A percentile compares a stretch with the other conserved stretches of the same genome.
Conservation (phyloP, 208 protist species). For the Leptomonas pyrrhocoris region DNA sequence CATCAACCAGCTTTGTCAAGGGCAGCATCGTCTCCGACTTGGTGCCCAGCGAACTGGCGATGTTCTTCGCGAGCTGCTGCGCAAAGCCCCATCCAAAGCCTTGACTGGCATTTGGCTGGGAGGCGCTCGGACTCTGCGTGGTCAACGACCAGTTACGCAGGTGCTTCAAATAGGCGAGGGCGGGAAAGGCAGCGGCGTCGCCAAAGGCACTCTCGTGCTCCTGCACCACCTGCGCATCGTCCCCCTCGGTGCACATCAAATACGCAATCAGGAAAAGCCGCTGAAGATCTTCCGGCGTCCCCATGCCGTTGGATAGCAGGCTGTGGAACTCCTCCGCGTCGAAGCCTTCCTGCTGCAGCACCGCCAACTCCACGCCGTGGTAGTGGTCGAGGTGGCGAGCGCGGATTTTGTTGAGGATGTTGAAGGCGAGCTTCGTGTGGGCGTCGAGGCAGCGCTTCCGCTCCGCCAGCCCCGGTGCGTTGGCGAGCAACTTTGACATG, state of each 20-base stretch:
- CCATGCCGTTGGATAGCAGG: slow-evolving; percentile 47
- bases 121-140: slow-evolving; percentile 15
- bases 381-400: slow-evolving; percentile 76
- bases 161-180: slow-evolving; percentile 78
- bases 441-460: slow-evolving; percentile 84
- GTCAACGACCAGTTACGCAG: slow-evolving; percentile 73
- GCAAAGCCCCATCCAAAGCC: slow-evolving; percentile 86
- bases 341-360: slow-evolving; percentile 69
- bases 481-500: slow-evolving; percentile 81
- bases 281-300: slow-evolving; percentile 72
- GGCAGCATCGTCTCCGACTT: slow-evolving; percentile 74
- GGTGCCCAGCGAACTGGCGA: slow-evolving; percentile 68
- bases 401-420: slow-evolving; percentile 72
- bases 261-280: slow-evolving; percentile 83
- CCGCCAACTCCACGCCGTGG: slow-evolving; percentile 79
- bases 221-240: slow-evolving; percentile 51
- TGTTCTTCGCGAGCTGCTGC: slow-evolving; percentile 86
- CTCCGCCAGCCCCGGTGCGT: slow-evolving; percentile 78
- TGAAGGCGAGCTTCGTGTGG: slow-evolving; percentile 84
- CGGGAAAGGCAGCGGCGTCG: slow-evolving; percentile 56
- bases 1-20: slow-evolving; percentile 85
- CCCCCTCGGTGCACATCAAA: slow-evolving; percentile 60
- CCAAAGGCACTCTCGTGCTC: slow-evolving; percentile 28
- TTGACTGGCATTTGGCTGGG: slow-evolving; percentile 33
- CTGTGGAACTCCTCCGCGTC: slow-evolving; percentile 77